Evolutionary conservation across 176 grass and related monocot genomes (phyloP), one percentile per base, ranked within the genome.

Genomic region (Musa beccarii): DNA sequence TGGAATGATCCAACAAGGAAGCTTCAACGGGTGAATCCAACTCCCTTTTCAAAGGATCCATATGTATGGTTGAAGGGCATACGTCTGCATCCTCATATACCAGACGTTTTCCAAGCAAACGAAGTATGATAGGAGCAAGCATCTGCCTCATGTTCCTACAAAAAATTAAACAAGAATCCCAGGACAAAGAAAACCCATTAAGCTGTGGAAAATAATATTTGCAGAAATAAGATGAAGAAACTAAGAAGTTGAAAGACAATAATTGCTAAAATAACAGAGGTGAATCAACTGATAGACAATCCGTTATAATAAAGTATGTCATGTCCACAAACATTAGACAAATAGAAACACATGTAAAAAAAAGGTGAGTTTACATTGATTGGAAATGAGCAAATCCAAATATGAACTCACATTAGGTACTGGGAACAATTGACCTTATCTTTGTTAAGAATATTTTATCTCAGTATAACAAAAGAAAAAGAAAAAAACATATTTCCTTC

Each of bases 71-170:
- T 72, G 80, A 83, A 85, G 79, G 71, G 34, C 86, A 85, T 0
- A 76, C 70, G 54, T 99, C 86, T 21, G 89, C 84, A 76, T 92
- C 89, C 81, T 99, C 96, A 54, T 95, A 95, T 22, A 89, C 92
- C 75, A 99, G 86, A 74, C 91, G 91, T 65, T 91, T 77, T 56
- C 86, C 83, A 79, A 99, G 88, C 54, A 99, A 75, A 63, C 85
- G 74, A 62, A 95, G 83, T 70, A 95, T 89, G 25, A 87, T 85
- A 80, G 88, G 80, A 22, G 96, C 96, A 77, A 99, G 91, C 68
- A 82, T 81, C 67, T 92, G 91, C 63, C 96, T 95, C 91, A 95
- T 99, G 76, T 81, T 88, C 77, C 85, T 66, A 21, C 53, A 53
- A 10, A 70, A 79, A 25, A 73, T 77, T 79, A 51, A 49, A 43